Conservation (phyloP, 768 basidiomycete species). For the Imleria badia region DNA sequence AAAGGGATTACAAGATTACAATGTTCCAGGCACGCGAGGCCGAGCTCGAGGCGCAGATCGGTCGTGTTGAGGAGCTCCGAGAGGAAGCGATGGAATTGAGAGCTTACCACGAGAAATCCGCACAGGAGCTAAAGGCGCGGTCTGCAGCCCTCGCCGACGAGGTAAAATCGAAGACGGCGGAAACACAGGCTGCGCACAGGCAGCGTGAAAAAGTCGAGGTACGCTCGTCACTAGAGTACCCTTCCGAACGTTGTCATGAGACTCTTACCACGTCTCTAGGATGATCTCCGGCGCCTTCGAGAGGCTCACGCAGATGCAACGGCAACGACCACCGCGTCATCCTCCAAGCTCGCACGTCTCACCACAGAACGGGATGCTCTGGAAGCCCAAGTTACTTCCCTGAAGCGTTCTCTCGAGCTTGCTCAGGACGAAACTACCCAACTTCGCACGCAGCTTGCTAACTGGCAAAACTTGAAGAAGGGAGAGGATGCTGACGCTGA, state of each 20-base stretch:
- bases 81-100: conserved; percentile 25
- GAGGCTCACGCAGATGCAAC: conserved; percentile 51
- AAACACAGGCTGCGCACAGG: conserved; percentile 38
- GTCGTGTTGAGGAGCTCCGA: conserved; percentile 50
- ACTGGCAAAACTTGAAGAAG: conserved; percentile 67
- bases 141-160: conserved; percentile 35
- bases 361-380: conserved; percentile 59
- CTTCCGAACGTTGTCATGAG: neutral
- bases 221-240: conserved; percentile 4
- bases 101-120: conserved; percentile 25
- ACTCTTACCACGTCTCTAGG: conserved; percentile 24
- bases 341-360: conserved; percentile 56
- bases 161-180: conserved; percentile 40
- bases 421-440: conserved; percentile 54
- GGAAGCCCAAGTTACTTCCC: conserved; percentile 49
- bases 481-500: conserved; percentile 62
- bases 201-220: conserved; percentile 52
- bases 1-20: conserved; percentile 66
- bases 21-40: conserved; percentile 64
- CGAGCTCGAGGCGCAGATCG: conserved; percentile 55
- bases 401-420: conserved; percentile 58
- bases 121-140: conserved; percentile 32
- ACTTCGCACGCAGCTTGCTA: conserved; percentile 61
- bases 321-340: conserved; percentile 43
- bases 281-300: conserved; percentile 43